Evolutionary conservation across 345 rosid species (phyloP).

Genomic region (Turritis glabra): DNA sequence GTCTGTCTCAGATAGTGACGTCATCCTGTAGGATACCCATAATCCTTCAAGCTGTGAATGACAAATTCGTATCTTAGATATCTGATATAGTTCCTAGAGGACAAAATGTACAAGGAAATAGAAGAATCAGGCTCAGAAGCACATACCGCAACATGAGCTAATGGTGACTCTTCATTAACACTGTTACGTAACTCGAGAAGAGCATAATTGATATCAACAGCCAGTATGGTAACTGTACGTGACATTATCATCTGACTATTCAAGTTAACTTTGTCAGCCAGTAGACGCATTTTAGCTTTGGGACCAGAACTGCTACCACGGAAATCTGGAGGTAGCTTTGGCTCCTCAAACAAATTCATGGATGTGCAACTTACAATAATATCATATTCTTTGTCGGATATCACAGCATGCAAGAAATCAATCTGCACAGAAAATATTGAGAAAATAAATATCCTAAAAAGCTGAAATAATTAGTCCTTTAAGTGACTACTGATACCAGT

Average conservation of each 20-base stretch:
- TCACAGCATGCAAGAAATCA: constrained; percentile 77
- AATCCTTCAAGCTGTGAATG: constrained; percentile 80
- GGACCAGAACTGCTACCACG: constrained; percentile 77
- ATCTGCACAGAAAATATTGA: constrained; percentile 56
- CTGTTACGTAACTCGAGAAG: constrained; percentile 89
- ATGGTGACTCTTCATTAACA: constrained; percentile 74
- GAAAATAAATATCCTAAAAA: constrained; percentile 9
- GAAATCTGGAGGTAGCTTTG: constrained; percentile 89
- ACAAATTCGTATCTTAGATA: constrained; percentile 19
- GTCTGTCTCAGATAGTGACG: constrained; percentile 90
- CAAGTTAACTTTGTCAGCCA: constrained; percentile 92
- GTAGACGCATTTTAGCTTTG: constrained; percentile 70
- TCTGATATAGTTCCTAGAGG: constrained; percentile 1
- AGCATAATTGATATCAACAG: constrained; percentile 86
- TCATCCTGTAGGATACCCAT: constrained; percentile 91
- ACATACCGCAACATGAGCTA: constrained; percentile 91
- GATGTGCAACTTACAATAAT: constrained; percentile 66
- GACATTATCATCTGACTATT: constrained; percentile 86
- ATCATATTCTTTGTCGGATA: constrained; percentile 90
- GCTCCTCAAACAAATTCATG: constrained; percentile 80
- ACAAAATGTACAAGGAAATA: constrained; percentile 17
- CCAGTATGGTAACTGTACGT: constrained; percentile 76
- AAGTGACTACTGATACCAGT: constrained; percentile 20
- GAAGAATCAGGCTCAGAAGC: constrained; percentile 18
- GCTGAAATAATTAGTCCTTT: background rate